Conservation (phyloP, 805 yeast species). For the Maudiozyma saulgeensis region DNA sequence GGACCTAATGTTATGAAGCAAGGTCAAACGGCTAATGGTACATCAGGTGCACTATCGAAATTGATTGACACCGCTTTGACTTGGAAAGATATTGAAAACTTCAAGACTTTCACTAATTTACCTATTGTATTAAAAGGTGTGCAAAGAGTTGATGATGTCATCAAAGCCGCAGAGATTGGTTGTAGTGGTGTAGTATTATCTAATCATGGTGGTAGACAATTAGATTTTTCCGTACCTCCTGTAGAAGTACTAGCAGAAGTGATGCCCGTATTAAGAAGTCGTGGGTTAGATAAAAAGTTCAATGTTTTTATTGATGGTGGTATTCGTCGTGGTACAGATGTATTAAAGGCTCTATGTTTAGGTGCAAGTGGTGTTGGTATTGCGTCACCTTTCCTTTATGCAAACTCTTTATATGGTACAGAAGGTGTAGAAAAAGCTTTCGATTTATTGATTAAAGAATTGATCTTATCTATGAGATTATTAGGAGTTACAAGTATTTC, state of each 20-base stretch:
- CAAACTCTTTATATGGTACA: slow-evolving; percentile 54
- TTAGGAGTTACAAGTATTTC: slow-evolving; percentile 57
- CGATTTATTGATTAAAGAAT: slow-evolving; percentile 56
- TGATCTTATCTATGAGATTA: slow-evolving; percentile 68
- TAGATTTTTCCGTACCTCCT: slow-evolving; percentile 71
- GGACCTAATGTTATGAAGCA: slow-evolving; percentile 29
- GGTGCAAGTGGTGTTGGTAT: slow-evolving; percentile 66
- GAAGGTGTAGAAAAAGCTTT: slow-evolving; percentile 51
- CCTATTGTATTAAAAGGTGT: slow-evolving; percentile 75
- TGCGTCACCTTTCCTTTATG: slow-evolving; percentile 57
- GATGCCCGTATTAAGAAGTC: slow-evolving; percentile 40
- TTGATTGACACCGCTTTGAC: slow-evolving; percentile 62
- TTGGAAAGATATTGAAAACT: slow-evolving; percentile 56
- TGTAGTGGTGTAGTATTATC: slow-evolving; percentile 68
- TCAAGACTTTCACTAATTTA: slow-evolving; percentile 45
- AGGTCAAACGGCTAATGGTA: slow-evolving; percentile 49
- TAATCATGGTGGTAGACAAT: slow-evolving; percentile 85
- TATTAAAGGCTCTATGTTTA: slow-evolving; percentile 53
- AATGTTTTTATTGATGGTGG: slow-evolving; percentile 63
- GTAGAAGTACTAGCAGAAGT: slow-evolving; percentile 65
- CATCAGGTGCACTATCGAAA: slow-evolving; percentile 72
- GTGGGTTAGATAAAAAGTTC: slow-evolving; percentile 38
- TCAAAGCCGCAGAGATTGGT: slow-evolving; percentile 62
- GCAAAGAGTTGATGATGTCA: slow-evolving; percentile 69
- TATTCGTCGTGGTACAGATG: slow-evolving; percentile 56